A percentile compares a stretch with the other conserved stretches of the same genome.
Evolutionary conservation across 2,329 filamentous ascomycete species (phyloP).

Genomic region (Dothideomycetes sp.): DNA sequence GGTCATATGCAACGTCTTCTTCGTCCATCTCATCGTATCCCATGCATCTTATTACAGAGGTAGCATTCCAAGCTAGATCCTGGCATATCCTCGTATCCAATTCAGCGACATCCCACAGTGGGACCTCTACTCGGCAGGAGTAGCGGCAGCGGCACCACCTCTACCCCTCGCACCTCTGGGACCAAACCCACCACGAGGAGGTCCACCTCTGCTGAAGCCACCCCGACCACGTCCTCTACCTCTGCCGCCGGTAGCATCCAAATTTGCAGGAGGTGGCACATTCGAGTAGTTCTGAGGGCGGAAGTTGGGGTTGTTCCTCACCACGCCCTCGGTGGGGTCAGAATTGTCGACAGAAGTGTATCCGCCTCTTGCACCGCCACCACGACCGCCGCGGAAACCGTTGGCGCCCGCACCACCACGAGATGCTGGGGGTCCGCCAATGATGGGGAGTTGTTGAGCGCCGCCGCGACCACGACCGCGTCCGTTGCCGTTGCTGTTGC

Average conservation of each 20-base stretch:
- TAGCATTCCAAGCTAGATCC: no score
- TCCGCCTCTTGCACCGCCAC: conserved; percentile 27
- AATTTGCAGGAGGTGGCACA: conserved; percentile 46
- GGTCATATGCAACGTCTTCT: no score
- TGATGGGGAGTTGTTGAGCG: conserved; percentile 28
- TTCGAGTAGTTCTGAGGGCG: conserved; percentile 41
- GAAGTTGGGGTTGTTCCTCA: conserved; percentile 46
- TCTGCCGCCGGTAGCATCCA: conserved; percentile 35
- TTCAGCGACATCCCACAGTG: background rate
- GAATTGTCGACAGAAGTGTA: conserved; percentile 37
- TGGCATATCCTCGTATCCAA: no score
- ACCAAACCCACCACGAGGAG: conserved; percentile 5
- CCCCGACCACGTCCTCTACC: conserved; percentile 18
- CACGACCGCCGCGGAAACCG: conserved; percentile 18
- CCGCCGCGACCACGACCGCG: conserved; percentile 23
- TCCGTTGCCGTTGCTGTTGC: conserved; percentile 19
- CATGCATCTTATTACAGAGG: no score
- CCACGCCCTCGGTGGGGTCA: conserved; percentile 41
- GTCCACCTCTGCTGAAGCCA: conserved; percentile 11
- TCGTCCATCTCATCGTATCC: no score
- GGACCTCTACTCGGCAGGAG: background rate
- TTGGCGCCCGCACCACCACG: conserved; percentile 13
- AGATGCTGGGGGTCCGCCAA: conserved; percentile 22
- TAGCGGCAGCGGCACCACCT: conserved; percentile 7
- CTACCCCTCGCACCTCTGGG: conserved; percentile 10